phyloP scores from a whole-genome alignment of 1,284 basidiomycete genomes.

The Trametes versicolor region DNA sequence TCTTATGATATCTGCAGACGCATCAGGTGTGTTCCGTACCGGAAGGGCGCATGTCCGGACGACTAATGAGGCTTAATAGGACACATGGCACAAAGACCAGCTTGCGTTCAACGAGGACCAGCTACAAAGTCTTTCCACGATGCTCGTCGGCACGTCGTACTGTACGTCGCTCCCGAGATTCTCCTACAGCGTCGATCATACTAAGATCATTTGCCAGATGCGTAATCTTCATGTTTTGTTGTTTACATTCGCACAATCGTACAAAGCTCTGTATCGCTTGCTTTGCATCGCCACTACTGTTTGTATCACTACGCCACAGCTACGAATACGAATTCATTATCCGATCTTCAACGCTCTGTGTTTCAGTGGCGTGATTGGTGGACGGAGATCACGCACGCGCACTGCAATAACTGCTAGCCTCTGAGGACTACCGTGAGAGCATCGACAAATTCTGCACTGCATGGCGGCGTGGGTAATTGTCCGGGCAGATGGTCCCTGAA shows the following conservation, averaged over 20 bases:
- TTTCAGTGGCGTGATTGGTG: neutral
- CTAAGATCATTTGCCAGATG: constrained; percentile 18
- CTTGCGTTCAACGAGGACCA: constrained; percentile 92
- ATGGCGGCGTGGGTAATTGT: neutral
- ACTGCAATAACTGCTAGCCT: neutral
- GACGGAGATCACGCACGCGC: neutral
- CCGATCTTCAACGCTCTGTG: neutral
- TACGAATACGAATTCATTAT: neutral
- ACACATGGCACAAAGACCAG: constrained; percentile 94
- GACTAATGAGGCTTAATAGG: constrained; percentile 53
- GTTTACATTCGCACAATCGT: constrained; percentile 10
- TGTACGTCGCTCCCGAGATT: constrained; percentile 60
- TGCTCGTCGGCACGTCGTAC: constrained; percentile 92
- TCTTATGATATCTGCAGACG: constrained; percentile 54
- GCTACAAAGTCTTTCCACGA: constrained; percentile 85
- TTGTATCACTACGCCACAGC: constrained; percentile 11
- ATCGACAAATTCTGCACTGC: neutral
- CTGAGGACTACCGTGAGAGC: neutral
- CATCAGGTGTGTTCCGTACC: constrained; percentile 61
- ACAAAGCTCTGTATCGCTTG: constrained; percentile 23
- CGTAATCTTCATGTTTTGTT: constrained; percentile 17
- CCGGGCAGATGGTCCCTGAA: neutral
- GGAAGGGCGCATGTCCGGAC: constrained; percentile 5
- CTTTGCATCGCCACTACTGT: constrained; percentile 6
- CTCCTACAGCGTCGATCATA: neutral